Base-by-base conservation (phyloP, 1,284 basidiomycete species). In the Calocybe gambosa region DNA sequence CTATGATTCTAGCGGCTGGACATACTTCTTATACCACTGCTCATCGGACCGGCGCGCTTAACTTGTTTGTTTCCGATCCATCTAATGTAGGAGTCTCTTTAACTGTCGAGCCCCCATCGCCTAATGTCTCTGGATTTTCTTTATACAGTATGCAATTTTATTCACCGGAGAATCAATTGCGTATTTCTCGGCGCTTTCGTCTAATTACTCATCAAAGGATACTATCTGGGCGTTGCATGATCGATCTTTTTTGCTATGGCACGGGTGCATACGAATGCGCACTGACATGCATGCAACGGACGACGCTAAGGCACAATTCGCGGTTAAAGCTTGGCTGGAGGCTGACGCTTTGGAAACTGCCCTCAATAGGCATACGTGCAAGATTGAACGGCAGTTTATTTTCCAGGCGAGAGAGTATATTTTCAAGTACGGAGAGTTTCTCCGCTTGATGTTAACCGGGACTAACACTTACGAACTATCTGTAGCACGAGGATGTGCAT, bases 221-320 rank as follows among this genome's bases (percentile, higher is more conserved):
- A 82, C 80, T 2, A 69, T 86, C 13, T 88, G 82, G 84, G 82
- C 82, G 13, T 63, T 88, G 39, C 78, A 83, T 57, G 77, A 81
- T 54, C 77, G 84, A 37, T 70, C 74, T 3, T 80, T 82, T 64
- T 63, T 89, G 13, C 65, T 88, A 25, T 89, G 85, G 84, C 77
- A 85, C 59, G 73, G 73, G 26, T 88, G 85, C 56, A 66, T 81
- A 37, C 74, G 73, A 35, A 78, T 83, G 69, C 75, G 77, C 12
- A 64, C 65, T 34, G 69, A 76, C 44, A 36, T 51, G 2, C 54
- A 46, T 9, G 63, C 68, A 18, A 62, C 65, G 33, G 74, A 79
- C 38, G 60, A 61, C 2, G 72, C 80, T 38, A 78, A 78, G 52
- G 74, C 78, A 13, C 70, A 77, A 26, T 87, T 83, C 58, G 82